These are phyloP conservation scores for Starmerella floris DNA, from an alignment of 805 yeast species.

Conservation along the genomic window DNA sequence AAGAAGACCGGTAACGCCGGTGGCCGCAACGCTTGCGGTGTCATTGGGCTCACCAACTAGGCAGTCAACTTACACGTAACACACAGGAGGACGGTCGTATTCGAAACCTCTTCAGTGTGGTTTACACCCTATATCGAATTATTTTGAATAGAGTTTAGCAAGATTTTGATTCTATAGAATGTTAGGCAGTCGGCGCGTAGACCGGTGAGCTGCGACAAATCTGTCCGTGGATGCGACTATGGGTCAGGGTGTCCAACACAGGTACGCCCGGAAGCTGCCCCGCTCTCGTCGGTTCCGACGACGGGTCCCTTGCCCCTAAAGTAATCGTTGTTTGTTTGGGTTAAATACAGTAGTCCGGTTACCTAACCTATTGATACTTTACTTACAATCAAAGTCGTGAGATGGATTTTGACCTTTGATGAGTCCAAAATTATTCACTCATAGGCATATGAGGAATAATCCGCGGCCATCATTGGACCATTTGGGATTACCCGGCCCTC, in stretches of 20 bases:
- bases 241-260: too few species aligned
- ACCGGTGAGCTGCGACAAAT: too few species aligned
- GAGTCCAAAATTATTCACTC: not conserved
- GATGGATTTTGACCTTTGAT: not conserved
- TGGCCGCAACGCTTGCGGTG: constrained; percentile 97
- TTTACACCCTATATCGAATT: too few species aligned
- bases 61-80: too few species aligned
- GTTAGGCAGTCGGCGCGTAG: too few species aligned
- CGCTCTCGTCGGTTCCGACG: too few species aligned
- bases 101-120: not conserved
- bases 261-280: too few species aligned
- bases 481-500: too few species aligned
- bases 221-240: too few species aligned
- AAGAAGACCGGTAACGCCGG: constrained; percentile 96
- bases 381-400: not conserved
- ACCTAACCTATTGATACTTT: not conserved
- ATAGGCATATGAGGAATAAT: not conserved
- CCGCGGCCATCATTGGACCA: too few species aligned
- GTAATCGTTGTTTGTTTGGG: not conserved
- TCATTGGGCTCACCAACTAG: constrained; percentile 61
- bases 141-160: too few species aligned
- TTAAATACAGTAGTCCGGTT: not conserved
- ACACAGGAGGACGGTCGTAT: constrained; percentile 3
- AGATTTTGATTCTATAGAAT: too few species aligned
- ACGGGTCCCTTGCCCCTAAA: not conserved